Evolutionary conservation across 345 rosid genomes (phyloP), one percentile per base, ranked within the genome.

Genomic region (Populus nigra): DNA sequence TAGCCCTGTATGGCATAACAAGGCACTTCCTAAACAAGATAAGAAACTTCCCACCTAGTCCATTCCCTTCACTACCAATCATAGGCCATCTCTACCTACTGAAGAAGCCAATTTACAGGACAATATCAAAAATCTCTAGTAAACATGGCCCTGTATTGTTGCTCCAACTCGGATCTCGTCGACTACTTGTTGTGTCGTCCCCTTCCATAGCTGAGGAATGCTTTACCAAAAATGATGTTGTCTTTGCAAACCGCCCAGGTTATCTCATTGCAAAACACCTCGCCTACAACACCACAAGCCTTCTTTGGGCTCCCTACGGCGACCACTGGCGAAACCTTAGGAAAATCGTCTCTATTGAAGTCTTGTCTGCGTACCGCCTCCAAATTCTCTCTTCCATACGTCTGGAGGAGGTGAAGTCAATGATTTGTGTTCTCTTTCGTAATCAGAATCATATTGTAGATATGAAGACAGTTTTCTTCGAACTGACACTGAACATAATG

Each of bases 71-170:
- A 22, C 79, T 81, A 4, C 85, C 86, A 7, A 33, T 86, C 65
- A 66, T 83, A 1, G 85, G 85, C 74, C 86, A 86, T 77, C 85
- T 86, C 43, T 78, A 84, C 82, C 86, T 86, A 69, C 23, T 77
- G 66, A 81, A 75, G 25, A 62, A 63, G 45, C 84, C 86, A 15
- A 65, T 82, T 35, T 76, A 80, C 57, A 63, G 77, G 23, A 11
- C 83, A 45, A 80, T 86, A 2, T 62, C 83, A 13, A 66, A 73
- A 27, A 69, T 86, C 63, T 82, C 87, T 0, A 47, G 23, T 31
- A 76, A 61, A 15, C 9, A 73, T 1, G 83, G 84, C 47, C 86
- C 81, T 4, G 17, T 73, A 7, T 41, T 83, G 10, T 33, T 70
- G 39, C 80, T 83, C 69, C 74, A 57, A 0, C 67, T 85, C 22